Base-by-base conservation (phyloP, 305 asterid genomes). In the Plantago lanceolata region DNA sequence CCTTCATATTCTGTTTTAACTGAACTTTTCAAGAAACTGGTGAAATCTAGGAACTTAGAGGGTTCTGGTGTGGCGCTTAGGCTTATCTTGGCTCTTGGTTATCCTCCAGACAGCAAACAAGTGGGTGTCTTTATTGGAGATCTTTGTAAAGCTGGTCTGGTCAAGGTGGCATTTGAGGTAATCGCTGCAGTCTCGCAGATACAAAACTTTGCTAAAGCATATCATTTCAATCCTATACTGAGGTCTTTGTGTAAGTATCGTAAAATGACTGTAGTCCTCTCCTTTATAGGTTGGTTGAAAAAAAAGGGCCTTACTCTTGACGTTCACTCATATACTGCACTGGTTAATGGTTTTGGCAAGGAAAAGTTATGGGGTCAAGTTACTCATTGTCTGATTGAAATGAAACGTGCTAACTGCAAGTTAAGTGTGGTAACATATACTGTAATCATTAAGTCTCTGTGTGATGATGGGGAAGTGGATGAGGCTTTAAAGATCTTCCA, bases 231-330 rank as follows among this genome's bases (percentile, higher is more conserved):
- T 77, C 84, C 82, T 14, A 73, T 86, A 58, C 53, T 82, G 18
- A 84, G 89, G 90, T 75, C 84, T 60, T 68, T 84, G 57, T 80
- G 86, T 59, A 86, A 78, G 69, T 79, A 72, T 18, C 57, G 45
- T 35, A 68, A 72, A 59, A 63, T 61, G 63, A 20, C 59, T 57
- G 26, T 56, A 0, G 71, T 81, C 5, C 63, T 86, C 62, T 76
- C 90, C 2, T 80, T 80, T 76, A 72, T 86, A 68, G 79, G 84
- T 63, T 80, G 69, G 69, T 71, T 86, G 51, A 73, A 64, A 48
- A 86, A 82, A 81, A 86, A 75, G 69, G 88, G 90, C 16, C 67
- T 73, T 53, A 33, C 49, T 55, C 57, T 7, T 54, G 78, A 75
- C 29, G 80, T 73, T 52, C 72, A 76, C 59, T 71, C 90, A 6